Conservation (phyloP, 352 stramenopile species). For the Globisporangium megalacanthum region DNA sequence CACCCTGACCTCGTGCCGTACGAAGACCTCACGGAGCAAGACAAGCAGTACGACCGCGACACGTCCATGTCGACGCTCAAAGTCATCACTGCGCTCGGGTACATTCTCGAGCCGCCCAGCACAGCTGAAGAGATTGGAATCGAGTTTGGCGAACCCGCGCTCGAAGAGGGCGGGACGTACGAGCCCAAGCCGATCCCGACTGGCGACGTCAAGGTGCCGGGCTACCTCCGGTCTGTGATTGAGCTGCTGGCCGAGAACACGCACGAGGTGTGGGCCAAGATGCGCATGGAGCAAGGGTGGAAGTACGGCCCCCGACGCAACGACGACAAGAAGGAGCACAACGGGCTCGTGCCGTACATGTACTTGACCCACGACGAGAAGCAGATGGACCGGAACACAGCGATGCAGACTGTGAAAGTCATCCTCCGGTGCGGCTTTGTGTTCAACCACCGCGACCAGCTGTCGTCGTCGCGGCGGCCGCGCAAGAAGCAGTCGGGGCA, state of each 20-base stretch:
- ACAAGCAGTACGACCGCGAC: conserved; percentile 79
- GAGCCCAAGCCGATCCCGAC: conserved; percentile 55
- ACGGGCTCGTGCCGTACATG: conserved; percentile 73
- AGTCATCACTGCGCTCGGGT: conserved; percentile 69
- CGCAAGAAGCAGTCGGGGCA: conserved; percentile 37
- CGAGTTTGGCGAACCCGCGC: conserved; percentile 44
- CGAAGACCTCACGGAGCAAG: conserved; percentile 61
- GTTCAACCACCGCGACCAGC: conserved; percentile 62
- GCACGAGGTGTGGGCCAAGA: conserved; percentile 78
- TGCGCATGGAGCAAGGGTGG: conserved; percentile 77
- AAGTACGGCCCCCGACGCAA: conserved; percentile 63
- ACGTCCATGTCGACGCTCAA: conserved; percentile 76
- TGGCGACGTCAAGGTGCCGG: conserved; percentile 51
- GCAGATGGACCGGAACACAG: conserved; percentile 83
- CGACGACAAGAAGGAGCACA: conserved; percentile 66
- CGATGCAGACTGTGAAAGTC: conserved; percentile 74
- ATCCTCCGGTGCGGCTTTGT: conserved; percentile 68
- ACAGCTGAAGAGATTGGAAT: conserved; percentile 46
- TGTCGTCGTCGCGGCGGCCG: conserved; percentile 18
- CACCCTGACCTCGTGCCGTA: conserved; percentile 72
- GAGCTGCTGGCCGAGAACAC: conserved; percentile 77
- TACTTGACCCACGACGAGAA: conserved; percentile 76
- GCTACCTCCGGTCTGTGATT: conserved; percentile 58
- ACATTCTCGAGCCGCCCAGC: conserved; percentile 53
- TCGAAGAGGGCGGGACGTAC: conserved; percentile 53